A percentile compares a stretch with the other conserved stretches of the same genome.
Conservation (phyloP, 306 rosid genomes). For the Dalbergia cochinchinensis region DNA sequence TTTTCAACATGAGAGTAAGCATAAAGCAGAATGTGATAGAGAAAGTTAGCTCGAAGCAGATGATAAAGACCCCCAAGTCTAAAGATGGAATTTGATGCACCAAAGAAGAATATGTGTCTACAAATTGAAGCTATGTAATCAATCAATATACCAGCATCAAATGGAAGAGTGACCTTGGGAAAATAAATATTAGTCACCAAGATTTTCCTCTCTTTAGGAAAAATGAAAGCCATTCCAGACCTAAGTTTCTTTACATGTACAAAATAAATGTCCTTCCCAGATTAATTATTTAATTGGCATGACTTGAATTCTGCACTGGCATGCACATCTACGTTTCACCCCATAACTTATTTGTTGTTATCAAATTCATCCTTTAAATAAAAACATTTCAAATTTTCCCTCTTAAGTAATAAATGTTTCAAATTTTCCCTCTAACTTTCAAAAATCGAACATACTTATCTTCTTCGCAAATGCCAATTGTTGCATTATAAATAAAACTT, state of each 20-base stretch:
- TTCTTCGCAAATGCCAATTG: too few species aligned
- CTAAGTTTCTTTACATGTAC: conserved; percentile 16
- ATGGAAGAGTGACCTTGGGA: not conserved
- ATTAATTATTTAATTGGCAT: conserved; percentile 21
- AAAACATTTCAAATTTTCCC: too few species aligned
- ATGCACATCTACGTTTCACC: not conserved
- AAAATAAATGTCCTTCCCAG: conserved; percentile 29
- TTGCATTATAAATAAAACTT: too few species aligned
- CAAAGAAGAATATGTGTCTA: conserved; percentile 19
- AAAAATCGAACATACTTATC: too few species aligned
- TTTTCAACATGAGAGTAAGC: not conserved
- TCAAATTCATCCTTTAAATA: too few species aligned
- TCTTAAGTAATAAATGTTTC: too few species aligned
- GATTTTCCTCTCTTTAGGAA: not conserved
- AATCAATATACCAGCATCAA: conserved; percentile 4
- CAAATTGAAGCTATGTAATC: not conserved
- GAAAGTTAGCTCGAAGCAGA: not conserved
- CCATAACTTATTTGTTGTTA: too few species aligned
- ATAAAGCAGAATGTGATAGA: not conserved
- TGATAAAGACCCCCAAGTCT: not conserved
- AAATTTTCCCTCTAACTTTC: too few species aligned
- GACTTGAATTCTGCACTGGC: conserved; percentile 2
- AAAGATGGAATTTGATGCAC: conserved; percentile 19
- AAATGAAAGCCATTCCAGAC: not conserved
- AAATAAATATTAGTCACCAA: not conserved